Conservation (phyloP, 768 basidiomycete species). For the Saitozyma sp. region DNA sequence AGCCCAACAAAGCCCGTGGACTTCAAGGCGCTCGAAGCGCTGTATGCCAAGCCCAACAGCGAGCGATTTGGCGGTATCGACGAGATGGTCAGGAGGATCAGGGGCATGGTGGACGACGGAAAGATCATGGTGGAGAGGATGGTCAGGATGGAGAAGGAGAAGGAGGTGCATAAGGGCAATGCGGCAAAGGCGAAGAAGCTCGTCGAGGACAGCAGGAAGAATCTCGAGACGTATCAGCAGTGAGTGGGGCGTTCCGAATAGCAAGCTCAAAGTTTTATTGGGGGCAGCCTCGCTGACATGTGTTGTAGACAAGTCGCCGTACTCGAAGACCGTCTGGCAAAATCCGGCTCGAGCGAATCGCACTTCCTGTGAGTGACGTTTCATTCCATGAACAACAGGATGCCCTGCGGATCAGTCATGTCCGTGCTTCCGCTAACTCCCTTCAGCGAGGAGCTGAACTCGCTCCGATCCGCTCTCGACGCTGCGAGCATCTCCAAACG, state of each 20-base stretch:
- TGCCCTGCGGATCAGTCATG: neutral
- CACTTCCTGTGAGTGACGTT: conserved; percentile 34
- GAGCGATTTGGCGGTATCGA: conserved; percentile 67
- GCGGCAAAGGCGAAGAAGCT: conserved; percentile 88
- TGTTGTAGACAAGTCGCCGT: conserved; percentile 47
- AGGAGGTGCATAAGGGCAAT: conserved; percentile 87
- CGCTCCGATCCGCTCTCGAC: conserved; percentile 40
- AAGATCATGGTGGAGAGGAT: conserved; percentile 78
- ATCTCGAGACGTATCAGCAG: conserved; percentile 85
- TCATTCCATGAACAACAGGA: neutral
- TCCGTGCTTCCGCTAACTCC: conserved; percentile 1
- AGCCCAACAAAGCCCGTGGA: conserved; percentile 69
- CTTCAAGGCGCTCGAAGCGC: conserved; percentile 76
- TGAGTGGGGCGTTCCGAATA: conserved; percentile 25
- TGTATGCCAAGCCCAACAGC: conserved; percentile 60
- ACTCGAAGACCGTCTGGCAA: conserved; percentile 45
- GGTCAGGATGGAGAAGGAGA: conserved; percentile 80
- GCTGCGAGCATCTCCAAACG: conserved; percentile 31
- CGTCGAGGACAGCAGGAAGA: conserved; percentile 74
- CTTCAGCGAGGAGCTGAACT: conserved; percentile 42
- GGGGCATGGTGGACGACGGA: conserved; percentile 79
- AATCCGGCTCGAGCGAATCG: conserved; percentile 39
- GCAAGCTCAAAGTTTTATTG: neutral
- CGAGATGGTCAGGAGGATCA: conserved; percentile 73
- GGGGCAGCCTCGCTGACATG: too few relatives aligned